These are phyloP conservation scores for Termitomyces sp. DNA, from an alignment of 1,284 basidiomycete species.

Conservation along the genomic window DNA sequence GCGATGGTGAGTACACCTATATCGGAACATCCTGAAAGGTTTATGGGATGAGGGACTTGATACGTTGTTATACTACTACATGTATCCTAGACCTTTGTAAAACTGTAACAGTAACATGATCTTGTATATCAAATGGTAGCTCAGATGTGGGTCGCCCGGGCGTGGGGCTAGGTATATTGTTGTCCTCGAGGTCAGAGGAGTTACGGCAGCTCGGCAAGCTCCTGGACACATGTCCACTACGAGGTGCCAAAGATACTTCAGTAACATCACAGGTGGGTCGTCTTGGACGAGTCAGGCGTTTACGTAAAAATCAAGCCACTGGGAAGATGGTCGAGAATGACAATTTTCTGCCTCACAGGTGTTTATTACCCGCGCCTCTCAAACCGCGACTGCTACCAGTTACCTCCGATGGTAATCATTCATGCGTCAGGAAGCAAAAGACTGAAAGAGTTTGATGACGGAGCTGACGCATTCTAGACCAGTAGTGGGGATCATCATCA, in stretches of 20 bases:
- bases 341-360: neutral
- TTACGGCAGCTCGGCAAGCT: slow-evolving; percentile 3
- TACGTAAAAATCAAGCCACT: slow-evolving; percentile 1
- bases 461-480: neutral
- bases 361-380: neutral
- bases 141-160: neutral
- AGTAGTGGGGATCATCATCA: neutral
- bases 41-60: slow-evolving; percentile 9
- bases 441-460: neutral
- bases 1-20: slow-evolving; percentile 35
- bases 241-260: slow-evolving; percentile 2
- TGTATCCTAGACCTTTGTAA: neutral
- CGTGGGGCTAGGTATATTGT: neutral
- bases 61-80: neutral
- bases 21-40: slow-evolving; percentile 26
- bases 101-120: neutral
- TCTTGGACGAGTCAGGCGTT: neutral
- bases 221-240: slow-evolving; percentile 4
- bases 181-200: slow-evolving; percentile 2
- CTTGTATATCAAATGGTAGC: neutral
- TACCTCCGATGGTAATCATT: neutral
- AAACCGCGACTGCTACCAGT: neutral
- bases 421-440: neutral
- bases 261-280: neutral
- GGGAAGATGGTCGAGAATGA: neutral